phyloP scores from a whole-genome alignment of 257 asterid species.

The Cordia subcordata region DNA sequence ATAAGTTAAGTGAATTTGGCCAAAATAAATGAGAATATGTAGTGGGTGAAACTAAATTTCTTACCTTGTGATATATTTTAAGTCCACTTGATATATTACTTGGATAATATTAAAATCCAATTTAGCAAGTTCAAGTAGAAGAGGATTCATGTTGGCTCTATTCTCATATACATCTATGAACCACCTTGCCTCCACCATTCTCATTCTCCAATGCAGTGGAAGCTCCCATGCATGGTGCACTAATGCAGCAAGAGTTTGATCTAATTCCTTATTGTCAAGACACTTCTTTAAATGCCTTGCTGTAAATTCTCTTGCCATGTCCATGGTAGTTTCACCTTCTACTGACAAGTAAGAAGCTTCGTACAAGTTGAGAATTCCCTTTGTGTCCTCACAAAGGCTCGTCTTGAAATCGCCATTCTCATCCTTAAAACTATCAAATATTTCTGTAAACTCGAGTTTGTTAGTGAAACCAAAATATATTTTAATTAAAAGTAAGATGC shows the following conservation, averaged over 20 bases:
- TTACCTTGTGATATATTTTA: constrained; percentile 14
- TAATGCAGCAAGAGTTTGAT: neutral
- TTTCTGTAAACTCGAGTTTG: constrained; percentile 14
- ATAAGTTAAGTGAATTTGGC: no score
- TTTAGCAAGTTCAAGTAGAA: constrained; percentile 7
- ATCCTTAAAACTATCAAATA: constrained; percentile 16
- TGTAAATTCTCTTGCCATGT: constrained; percentile 13
- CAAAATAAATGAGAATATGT: no score
- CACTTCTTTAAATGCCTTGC: neutral
- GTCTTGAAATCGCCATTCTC: constrained; percentile 14
- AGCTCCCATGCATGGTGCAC: constrained; percentile 11
- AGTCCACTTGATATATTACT: constrained; percentile 7
- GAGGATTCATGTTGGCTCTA: neutral
- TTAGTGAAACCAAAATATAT: neutral
- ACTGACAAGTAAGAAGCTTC: constrained; percentile 18
- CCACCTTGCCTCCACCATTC: constrained; percentile 6
- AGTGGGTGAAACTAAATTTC: neutral
- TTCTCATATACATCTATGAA: constrained; percentile 2
- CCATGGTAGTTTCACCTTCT: constrained; percentile 8
- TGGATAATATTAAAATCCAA: constrained; percentile 19
- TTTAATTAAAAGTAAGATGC: neutral
- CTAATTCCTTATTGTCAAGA: neutral
- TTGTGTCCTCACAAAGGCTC: constrained; percentile 10
- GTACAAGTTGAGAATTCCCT: constrained; percentile 23
- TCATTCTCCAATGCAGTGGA: constrained; percentile 4